These are phyloP conservation scores for Didymella arachidicola DNA, from an alignment of 2,329 filamentous ascomycete genomes.

Conservation along the genomic window DNA sequence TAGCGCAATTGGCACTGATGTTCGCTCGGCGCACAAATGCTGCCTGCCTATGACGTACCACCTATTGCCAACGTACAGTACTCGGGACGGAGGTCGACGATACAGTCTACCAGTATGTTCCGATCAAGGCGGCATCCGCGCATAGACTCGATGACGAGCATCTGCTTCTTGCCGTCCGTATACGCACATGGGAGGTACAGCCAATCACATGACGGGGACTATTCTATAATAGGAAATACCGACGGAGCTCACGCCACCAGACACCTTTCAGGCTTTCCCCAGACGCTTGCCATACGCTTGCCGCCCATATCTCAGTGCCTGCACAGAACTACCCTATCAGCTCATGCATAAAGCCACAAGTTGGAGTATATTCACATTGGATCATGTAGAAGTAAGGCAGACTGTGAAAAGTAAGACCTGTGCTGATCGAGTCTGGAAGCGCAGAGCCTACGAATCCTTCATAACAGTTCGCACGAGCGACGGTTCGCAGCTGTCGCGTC, in stretches of 20 bases:
- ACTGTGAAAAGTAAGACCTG: constrained; percentile 21
- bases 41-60: constrained; percentile 24
- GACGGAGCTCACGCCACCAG: constrained; percentile 19
- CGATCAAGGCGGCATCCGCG: constrained; percentile 26
- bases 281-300: constrained; percentile 26
- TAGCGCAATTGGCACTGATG: background rate
- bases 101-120: constrained; percentile 21
- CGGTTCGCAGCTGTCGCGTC: constrained; percentile 9
- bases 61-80: constrained; percentile 10
- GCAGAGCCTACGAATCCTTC: constrained; percentile 6
- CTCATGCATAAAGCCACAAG: constrained; percentile 10
- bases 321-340: constrained; percentile 25
- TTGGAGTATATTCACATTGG: constrained; percentile 11
- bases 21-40: constrained; percentile 11
- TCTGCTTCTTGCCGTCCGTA: constrained; percentile 27
- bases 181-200: constrained; percentile 17
- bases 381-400: constrained; percentile 8
- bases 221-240: constrained; percentile 29
- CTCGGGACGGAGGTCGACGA: constrained; percentile 16
- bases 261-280: constrained; percentile 8
- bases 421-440: constrained; percentile 21
- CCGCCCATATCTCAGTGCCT: constrained; percentile 25
- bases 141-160: constrained; percentile 35
- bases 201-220: constrained; percentile 12
- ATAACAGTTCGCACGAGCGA: constrained; percentile 12